phyloP scores from a whole-genome alignment of 768 basidiomycete genomes.

The Boletus rubroflammeus region DNA sequence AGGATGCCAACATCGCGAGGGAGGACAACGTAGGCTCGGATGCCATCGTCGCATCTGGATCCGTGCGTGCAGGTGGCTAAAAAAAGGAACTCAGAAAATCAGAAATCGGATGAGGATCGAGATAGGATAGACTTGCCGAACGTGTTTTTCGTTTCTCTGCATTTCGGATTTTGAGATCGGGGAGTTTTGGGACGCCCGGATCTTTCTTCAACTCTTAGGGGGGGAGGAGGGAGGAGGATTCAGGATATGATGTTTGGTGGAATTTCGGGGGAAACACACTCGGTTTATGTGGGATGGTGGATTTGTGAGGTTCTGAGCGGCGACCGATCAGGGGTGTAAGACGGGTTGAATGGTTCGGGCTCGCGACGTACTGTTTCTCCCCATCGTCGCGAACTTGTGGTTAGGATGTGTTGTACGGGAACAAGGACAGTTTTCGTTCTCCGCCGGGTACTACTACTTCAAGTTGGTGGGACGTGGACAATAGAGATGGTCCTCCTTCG shows the following conservation, averaged over 20 bases:
- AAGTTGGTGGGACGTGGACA: not conserved
- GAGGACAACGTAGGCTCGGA: slow-evolving; percentile 68
- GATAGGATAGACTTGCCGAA: slow-evolving; percentile 32
- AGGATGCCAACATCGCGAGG: slow-evolving; percentile 48
- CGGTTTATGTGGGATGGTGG: slow-evolving; percentile 23
- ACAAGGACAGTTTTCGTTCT: slow-evolving; percentile 6
- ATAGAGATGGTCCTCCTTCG: not conserved
- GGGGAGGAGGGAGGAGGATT: not conserved
- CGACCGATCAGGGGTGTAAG: not conserved
- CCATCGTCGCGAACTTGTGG: slow-evolving; percentile 16
- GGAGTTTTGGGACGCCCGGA: slow-evolving; percentile 81
- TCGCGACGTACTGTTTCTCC: slow-evolving; percentile 29
- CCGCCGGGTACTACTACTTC: not conserved
- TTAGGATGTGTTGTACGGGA: not conserved
- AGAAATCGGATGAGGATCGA: not conserved
- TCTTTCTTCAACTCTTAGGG: slow-evolving; percentile 81
- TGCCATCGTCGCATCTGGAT: slow-evolving; percentile 64
- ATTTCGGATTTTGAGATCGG: slow-evolving; percentile 62
- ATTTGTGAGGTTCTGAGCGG: slow-evolving; percentile 24
- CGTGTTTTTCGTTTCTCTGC: slow-evolving; percentile 46
- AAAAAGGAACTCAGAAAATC: not conserved
- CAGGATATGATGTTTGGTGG: slow-evolving; percentile 4
- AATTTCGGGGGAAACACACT: slow-evolving; percentile 12
- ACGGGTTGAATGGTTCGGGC: not conserved
- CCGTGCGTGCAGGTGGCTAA: slow-evolving; percentile 30